Percentiles rank a stretch among this genome's conserved stretches.
phyloP scores from a whole-genome alignment of 2,329 filamentous ascomycete genomes.

The Trichoderma atrobrunneum region DNA sequence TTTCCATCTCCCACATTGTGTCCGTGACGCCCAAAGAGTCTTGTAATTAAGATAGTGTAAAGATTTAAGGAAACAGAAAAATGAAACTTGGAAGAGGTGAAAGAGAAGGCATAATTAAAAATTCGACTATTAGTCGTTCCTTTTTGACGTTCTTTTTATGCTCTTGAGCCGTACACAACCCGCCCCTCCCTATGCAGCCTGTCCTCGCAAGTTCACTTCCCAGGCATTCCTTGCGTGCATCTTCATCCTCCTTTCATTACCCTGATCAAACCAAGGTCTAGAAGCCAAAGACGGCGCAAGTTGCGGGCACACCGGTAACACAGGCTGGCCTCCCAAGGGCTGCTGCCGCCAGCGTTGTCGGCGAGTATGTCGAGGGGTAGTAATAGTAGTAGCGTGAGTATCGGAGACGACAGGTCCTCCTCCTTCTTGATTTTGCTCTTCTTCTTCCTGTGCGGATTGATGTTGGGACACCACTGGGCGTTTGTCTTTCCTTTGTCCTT shows the following conservation, averaged over 20 bases:
- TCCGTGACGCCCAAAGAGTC: not conserved
- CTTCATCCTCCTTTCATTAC: slow-evolving; percentile 16
- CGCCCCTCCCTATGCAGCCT: not conserved
- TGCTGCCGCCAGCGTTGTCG: slow-evolving; percentile 11
- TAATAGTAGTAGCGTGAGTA: not conserved
- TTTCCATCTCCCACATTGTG: not conserved
- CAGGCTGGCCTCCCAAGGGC: not conserved
- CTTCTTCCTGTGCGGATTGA: not conserved
- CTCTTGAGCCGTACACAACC: not conserved
- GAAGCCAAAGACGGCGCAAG: not conserved
- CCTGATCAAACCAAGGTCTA: slow-evolving; percentile 6
- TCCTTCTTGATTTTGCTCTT: not conserved
- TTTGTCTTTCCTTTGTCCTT: not conserved
- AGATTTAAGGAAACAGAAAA: not conserved
- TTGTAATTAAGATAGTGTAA: not conserved
- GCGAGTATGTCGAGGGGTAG: not conserved
- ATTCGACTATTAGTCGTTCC: too few relatives aligned
- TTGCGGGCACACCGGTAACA: not conserved
- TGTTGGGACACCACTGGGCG: not conserved
- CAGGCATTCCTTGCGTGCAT: slow-evolving; percentile 13
- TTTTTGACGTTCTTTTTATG: not conserved
- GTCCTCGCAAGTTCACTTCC: not conserved
- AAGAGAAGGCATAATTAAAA: not conserved
- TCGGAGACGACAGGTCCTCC: not conserved
- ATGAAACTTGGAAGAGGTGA: not conserved